These are phyloP conservation scores for Psilocybe azurescens DNA, from an alignment of 768 basidiomycete species.

Conservation along the genomic window DNA sequence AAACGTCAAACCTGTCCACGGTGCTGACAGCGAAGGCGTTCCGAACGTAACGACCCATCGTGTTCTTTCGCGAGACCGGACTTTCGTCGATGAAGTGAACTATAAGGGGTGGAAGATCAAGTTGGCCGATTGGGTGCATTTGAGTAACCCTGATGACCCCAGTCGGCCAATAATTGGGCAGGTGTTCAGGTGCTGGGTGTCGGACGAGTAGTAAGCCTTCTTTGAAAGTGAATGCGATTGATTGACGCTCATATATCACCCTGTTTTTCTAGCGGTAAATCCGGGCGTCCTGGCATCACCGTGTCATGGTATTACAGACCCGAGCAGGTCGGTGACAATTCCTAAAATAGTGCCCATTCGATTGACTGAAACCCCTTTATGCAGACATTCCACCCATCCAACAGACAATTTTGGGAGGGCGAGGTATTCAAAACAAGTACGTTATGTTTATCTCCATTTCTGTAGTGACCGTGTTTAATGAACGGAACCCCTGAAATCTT, in stretches of 20 bases:
- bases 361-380: constrained; percentile 16
- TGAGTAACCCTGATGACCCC: constrained; percentile 90
- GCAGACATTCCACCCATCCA: constrained; percentile 83
- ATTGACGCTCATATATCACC: background rate
- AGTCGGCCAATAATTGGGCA: constrained; percentile 88
- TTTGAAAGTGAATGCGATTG: background rate
- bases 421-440: constrained; percentile 95
- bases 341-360: constrained; percentile 7
- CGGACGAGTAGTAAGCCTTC: constrained; percentile 62
- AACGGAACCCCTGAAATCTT: background rate
- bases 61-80: constrained; percentile 75
- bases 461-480: background rate
- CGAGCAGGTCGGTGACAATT: constrained; percentile 64
- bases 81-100: constrained; percentile 73
- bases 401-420: constrained; percentile 84
- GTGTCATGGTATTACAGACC: constrained; percentile 94
- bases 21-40: constrained; percentile 50
- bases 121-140: constrained; percentile 88
- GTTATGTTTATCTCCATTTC: constrained; percentile 26
- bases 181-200: constrained; percentile 83
- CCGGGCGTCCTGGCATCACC: constrained; percentile 71
- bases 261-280: constrained; percentile 50
- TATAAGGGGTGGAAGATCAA: constrained; percentile 82
- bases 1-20: constrained; percentile 66
- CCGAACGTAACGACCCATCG: constrained; percentile 74